Base-by-base conservation (phyloP, 805 yeast species). In the Candida railenensis region DNA sequence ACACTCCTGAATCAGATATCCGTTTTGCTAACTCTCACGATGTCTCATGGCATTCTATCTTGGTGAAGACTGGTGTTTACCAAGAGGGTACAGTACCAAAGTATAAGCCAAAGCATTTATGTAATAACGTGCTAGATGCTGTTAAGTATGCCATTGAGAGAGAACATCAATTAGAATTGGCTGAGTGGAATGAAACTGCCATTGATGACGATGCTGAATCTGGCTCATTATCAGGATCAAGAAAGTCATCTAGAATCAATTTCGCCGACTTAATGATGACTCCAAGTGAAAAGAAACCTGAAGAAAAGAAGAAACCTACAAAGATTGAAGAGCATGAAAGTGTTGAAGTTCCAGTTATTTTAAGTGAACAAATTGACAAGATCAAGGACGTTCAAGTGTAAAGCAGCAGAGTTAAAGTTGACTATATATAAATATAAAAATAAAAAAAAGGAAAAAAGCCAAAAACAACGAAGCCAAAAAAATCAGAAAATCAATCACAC, bases 21-120 rank as follows among this genome's bases (percentile, higher is more conserved):
- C 74, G 94, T 64, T 88, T 88, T 69, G 95, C 95, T 45, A 87
- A 87, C 69, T 83, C 90, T 16, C 92, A 87, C 66, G 94, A 87
- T 61, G 80, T 80, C 49, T 81, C 89, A 25, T 87, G 96, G 96
- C 82, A 77, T 66, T 87, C 95, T 22, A 87, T 88, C 48, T 73
- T 87, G 58, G 96, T 87, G 34, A 85, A 87, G 66, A 87, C 96
- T 34, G 96, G 96, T 62, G 96, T 87, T 47, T 87, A 87, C 66
- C 83, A 86, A 66, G 89, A 78, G 40, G 91, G 92, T 18, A 82
- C 92, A 7, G 77, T 66, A 18, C 96, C 96, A 18, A 85, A 83
- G 58, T 87, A 88, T 64, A 76, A 79, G 61, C 96, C 96, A 48
- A 88, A 86, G 63, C 82, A 82, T 55, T 77, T 75, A 39, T 82